phyloP scores from a whole-genome alignment of 2,329 filamentous ascomycete genomes.

The Monosporascus sp. region DNA sequence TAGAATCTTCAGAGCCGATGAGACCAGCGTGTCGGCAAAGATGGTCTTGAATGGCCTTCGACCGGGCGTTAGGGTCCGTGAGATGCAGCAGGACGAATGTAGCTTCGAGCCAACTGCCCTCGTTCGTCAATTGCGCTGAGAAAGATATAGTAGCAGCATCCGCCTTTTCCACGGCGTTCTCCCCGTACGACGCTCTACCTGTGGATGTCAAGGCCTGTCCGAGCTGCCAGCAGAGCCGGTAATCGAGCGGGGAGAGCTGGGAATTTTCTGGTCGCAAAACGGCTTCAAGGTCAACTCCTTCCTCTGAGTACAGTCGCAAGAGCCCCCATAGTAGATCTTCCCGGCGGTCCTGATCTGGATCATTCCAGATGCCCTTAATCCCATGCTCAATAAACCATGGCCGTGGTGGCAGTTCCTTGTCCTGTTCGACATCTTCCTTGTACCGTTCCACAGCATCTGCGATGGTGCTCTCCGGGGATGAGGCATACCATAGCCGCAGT shows the following conservation, averaged over 20 bases:
- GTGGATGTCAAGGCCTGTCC: slow-evolving; percentile 57
- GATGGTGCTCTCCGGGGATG: slow-evolving; percentile 61
- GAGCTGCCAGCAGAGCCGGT: slow-evolving; percentile 79
- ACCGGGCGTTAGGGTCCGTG: slow-evolving; percentile 55
- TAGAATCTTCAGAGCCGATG: slow-evolving; percentile 54
- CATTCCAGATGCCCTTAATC: slow-evolving; percentile 54
- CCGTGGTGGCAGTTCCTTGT: slow-evolving; percentile 65
- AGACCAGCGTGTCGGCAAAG: slow-evolving; percentile 65
- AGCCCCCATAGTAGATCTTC: slow-evolving; percentile 86
- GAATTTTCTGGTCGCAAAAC: slow-evolving; percentile 72
- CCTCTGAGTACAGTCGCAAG: slow-evolving; percentile 70
- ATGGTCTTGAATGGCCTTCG: slow-evolving; percentile 64
- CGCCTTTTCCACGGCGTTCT: slow-evolving; percentile 52
- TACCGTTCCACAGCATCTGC: slow-evolving; percentile 69
- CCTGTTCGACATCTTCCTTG: slow-evolving; percentile 64
- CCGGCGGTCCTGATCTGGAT: slow-evolving; percentile 49
- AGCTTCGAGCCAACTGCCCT: slow-evolving; percentile 63
- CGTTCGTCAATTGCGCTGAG: slow-evolving; percentile 55
- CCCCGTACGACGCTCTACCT: slow-evolving; percentile 46
- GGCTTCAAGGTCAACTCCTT: slow-evolving; percentile 55
- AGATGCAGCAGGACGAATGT: slow-evolving; percentile 75
- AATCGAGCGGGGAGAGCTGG: slow-evolving; percentile 68
- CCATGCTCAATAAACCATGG: slow-evolving; percentile 64
- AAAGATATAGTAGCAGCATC: slow-evolving; percentile 65
- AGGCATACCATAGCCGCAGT: slow-evolving; percentile 84